Percentiles rank a stretch among this genome's conserved stretches.
Conservation (phyloP, 139 green algal genomes). For the Closterium sp. region DNA sequence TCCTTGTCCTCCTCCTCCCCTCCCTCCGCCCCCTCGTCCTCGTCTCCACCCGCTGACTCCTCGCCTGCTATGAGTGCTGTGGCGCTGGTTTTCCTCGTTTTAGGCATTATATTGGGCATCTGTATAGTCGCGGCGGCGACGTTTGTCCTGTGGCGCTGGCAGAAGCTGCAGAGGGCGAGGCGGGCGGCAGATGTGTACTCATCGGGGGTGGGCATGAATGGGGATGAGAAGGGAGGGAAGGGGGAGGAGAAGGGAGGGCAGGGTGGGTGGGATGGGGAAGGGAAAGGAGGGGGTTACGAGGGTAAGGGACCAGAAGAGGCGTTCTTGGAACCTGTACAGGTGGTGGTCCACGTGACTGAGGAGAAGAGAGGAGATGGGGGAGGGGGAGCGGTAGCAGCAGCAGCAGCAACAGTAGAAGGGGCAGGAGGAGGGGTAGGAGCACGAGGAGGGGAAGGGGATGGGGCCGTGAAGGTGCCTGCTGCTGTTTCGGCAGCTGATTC, state of each 20-base stretch:
- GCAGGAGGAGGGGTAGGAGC: neutral
- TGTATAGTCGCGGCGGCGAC: neutral
- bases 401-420: neutral
- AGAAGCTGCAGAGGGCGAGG: neutral
- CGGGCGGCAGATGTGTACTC: neutral
- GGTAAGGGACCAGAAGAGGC: neutral
- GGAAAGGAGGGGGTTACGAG: neutral
- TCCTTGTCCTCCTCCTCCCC: neutral
- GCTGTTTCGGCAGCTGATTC: neutral
- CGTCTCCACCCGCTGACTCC: neutral
- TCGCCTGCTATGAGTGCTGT: neutral
- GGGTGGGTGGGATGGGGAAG: neutral
- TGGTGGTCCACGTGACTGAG: neutral
- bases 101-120: neutral
- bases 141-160: neutral
- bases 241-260: neutral
- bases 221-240: neutral
- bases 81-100: neutral
- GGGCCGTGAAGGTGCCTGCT: neutral
- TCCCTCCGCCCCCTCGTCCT: neutral
- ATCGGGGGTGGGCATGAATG: neutral
- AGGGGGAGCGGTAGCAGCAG: neutral
- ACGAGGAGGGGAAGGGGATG: neutral
- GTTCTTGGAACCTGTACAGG: neutral
- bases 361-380: neutral